A percentile compares a stretch with the other conserved stretches of the same genome.
phyloP scores from a whole-genome alignment of 768 basidiomycete species.

The Collybia sordida region DNA sequence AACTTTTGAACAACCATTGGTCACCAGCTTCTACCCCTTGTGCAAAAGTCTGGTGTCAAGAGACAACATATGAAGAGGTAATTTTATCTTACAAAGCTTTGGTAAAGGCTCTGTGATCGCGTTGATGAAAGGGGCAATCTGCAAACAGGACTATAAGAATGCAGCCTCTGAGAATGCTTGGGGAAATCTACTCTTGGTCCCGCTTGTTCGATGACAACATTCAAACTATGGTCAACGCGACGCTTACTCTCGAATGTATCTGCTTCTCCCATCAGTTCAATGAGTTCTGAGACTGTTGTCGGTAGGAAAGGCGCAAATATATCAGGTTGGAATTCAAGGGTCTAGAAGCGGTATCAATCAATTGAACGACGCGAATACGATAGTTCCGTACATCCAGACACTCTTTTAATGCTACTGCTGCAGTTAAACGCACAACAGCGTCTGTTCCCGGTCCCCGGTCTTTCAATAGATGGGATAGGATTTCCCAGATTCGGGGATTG shows the following conservation, averaged over 20 bases:
- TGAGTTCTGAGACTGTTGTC: constrained; percentile 58
- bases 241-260: constrained; percentile 78
- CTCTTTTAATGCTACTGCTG: constrained; percentile 75
- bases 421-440: constrained; percentile 82
- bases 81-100: constrained; percentile 58
- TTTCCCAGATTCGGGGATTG: constrained; percentile 73
- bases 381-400: constrained; percentile 74
- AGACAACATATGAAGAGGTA: neutral
- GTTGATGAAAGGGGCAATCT: constrained; percentile 70
- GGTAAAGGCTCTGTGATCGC: constrained; percentile 68
- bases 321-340: constrained; percentile 58
- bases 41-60: constrained; percentile 4
- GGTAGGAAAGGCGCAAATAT: constrained; percentile 72
- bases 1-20: constrained; percentile 71
- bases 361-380: neutral
- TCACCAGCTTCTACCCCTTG: constrained; percentile 68
- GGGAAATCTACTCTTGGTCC: constrained; percentile 33
- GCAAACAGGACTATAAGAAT: constrained; percentile 3
- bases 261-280: constrained; percentile 69
- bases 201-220: constrained; percentile 62
- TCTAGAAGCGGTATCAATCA: constrained; percentile 37
- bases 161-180: neutral
- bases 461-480: constrained; percentile 73
- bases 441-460: constrained; percentile 74
- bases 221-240: constrained; percentile 68